phyloP scores from a whole-genome alignment of 2,329 filamentous ascomycete genomes.

The Emmonsiellopsis sp. region DNA sequence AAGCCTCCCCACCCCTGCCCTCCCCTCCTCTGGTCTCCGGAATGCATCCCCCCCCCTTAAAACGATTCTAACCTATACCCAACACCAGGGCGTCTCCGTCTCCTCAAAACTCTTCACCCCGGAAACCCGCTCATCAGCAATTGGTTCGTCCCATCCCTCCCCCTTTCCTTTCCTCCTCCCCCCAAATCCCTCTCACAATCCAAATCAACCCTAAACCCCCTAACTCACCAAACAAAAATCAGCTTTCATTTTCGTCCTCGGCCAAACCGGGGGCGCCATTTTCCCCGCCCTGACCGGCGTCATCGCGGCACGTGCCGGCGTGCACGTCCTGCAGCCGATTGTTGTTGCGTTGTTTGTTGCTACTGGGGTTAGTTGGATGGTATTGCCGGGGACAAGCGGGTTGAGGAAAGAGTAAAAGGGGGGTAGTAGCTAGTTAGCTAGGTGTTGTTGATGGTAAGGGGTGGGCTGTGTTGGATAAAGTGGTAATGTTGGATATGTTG shows the following conservation, averaged over 20 bases:
- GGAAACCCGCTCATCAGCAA: conserved; percentile 39
- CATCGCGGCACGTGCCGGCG: conserved; percentile 38
- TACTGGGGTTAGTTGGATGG: conserved; percentile 40
- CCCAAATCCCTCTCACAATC: background rate
- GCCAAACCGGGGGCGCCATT: conserved; percentile 46
- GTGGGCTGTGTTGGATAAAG: too few relatives aligned
- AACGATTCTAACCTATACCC: background rate
- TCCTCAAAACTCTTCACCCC: conserved; percentile 44
- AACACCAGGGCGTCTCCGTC: conserved; percentile 44
- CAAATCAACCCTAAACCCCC: background rate
- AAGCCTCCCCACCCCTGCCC: conserved; percentile 5
- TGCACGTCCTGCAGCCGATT: conserved; percentile 45
- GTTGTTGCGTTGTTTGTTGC: conserved; percentile 40
- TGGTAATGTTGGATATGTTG: too few relatives aligned
- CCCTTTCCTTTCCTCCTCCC: background rate
- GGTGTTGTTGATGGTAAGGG: too few relatives aligned
- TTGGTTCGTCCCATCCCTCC: conserved; percentile 29
- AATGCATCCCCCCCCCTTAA: too few relatives aligned
- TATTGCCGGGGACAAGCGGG: conserved; percentile 20
- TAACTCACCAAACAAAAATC: background rate
- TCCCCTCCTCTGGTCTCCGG: background rate
- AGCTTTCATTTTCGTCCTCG: conserved; percentile 49
- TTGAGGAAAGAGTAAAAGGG: background rate
- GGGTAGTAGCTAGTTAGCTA: background rate
- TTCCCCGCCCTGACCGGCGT: conserved; percentile 50